Evolutionary conservation across 257 asterid species (phyloP).

Genomic region (Solanum neorickii): DNA sequence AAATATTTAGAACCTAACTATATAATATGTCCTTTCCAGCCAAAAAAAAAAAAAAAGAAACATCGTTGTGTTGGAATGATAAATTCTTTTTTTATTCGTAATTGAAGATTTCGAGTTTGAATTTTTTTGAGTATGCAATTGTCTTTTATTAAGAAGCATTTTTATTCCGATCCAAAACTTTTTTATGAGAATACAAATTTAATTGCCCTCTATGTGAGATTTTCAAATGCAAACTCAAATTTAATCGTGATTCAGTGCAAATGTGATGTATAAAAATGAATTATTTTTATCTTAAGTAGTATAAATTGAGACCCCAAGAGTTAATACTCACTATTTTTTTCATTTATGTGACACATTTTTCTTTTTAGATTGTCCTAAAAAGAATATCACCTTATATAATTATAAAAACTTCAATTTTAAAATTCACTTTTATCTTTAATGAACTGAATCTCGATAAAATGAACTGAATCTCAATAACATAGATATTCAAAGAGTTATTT

Average conservation of each 20-base stretch:
- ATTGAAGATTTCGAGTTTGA: accelerated
- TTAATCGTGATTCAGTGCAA: too few species aligned
- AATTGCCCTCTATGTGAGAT: accelerated
- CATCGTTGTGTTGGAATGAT: background rate
- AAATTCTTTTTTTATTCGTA: accelerated
- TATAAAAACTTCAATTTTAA: too few species aligned
- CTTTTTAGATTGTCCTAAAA: accelerated
- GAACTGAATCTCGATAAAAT: too few species aligned
- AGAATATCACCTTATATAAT: too few species aligned
- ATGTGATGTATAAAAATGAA: too few species aligned
- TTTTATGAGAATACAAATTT: too few species aligned
- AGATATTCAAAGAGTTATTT: accelerated
- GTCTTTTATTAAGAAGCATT: accelerated
- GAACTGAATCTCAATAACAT: too few species aligned
- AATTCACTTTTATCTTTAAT: background rate
- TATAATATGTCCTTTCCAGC: background rate
- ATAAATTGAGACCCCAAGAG: background rate
- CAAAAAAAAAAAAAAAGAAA: too few species aligned
- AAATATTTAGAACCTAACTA: background rate
- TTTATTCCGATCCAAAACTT: accelerated
- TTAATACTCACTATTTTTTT: too few species aligned
- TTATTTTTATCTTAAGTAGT: too few species aligned
- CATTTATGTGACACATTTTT: background rate
- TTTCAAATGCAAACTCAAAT: too few species aligned
- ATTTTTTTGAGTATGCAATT: accelerated